A percentile compares a stretch with the other conserved stretches of the same genome.
Evolutionary conservation across 2,329 filamentous ascomycete species (phyloP).

Genomic region (Penicillium brevicompactum): DNA sequence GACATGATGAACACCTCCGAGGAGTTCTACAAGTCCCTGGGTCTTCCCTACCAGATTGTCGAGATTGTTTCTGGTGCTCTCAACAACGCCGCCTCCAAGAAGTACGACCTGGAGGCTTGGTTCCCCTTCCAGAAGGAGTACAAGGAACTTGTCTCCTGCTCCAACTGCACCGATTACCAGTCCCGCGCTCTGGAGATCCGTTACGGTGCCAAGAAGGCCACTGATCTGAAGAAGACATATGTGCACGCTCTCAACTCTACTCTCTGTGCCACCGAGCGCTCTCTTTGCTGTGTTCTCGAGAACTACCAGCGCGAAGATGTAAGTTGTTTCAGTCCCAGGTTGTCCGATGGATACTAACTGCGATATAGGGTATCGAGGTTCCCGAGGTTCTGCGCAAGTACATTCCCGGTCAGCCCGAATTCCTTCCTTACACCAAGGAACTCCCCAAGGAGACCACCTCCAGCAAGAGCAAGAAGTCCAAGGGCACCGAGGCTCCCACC

Average conservation of each 20-base stretch:
- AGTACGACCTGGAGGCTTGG: conserved; percentile 95
- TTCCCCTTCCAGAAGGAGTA: conserved; percentile 96
- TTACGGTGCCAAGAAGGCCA: conserved; percentile 84
- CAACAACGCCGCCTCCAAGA: conserved; percentile 87
- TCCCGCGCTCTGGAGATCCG: conserved; percentile 90
- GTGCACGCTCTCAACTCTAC: conserved; percentile 92
- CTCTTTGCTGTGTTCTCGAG: conserved; percentile 91
- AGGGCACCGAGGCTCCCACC: conserved; percentile 36
- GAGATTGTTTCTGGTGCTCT: conserved; percentile 94
- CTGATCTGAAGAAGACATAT: conserved; percentile 85
- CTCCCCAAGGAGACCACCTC: conserved; percentile 74
- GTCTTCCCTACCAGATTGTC: conserved; percentile 87
- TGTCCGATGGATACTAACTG: conserved; percentile 20
- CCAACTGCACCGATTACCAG: conserved; percentile 98
- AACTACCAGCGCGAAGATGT: conserved; percentile 93
- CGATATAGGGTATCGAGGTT: conserved; percentile 68
- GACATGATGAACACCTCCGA: conserved; percentile 89
- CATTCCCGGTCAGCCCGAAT: conserved; percentile 84
- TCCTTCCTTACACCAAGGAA: conserved; percentile 86
- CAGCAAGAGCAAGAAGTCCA: conserved; percentile 53
- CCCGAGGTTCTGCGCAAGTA: conserved; percentile 86
- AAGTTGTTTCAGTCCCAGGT: conserved; percentile 34
- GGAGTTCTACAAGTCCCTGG: conserved; percentile 90
- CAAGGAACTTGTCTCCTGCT: conserved; percentile 97
- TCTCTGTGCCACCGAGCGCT: conserved; percentile 85